Base-by-base conservation (phyloP, 768 basidiomycete species). In the Hebeloma cylindrosporum region DNA sequence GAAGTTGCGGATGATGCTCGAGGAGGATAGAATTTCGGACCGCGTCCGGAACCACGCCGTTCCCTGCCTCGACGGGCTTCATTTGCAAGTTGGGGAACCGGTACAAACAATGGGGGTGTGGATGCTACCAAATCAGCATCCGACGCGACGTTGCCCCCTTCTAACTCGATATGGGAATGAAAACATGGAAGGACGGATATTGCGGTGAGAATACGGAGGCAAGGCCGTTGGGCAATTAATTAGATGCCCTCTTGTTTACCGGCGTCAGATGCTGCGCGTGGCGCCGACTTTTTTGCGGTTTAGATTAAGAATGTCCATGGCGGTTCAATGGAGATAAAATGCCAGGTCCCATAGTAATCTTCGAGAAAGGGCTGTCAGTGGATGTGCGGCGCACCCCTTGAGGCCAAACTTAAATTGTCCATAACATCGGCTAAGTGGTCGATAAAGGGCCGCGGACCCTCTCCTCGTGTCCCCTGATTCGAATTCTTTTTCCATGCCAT, bases 391-490 rank as follows among this genome's bases (percentile, higher is more conserved):
- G 69, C 70, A 68, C 62, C 60, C 63, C 63, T 68, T 68, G 64
- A 68, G 64, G 60, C 65, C 67, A 73, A 75, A 73, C 72, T 74
- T 70, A 73, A 74, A 69, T 69, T 69, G 67, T 70, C 60, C 68
- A 71, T 59, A 66, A 70, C 63, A 68, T 72, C 69, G 68, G 70
- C 71, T 69, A 73, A 72, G 64, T 61, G 59, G 66, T 59, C 53
- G 62, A 67, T 68, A 63, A 72, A 72, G 71, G 71, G 71, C 75
- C 74, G 75, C 75, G 74, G 74, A 75, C 66, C 67, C 69, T 68
- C 68, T 77, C 81, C 82, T 83, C 82, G 80, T 85, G 80, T 64
- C 77, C 76, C 68, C 61, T 68, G 71, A 66, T 78, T 76, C 74
- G 73, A 78, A 73, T 80, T 78, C 77, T 79, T 80, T 79, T 80